Evolutionary conservation across 2,329 filamentous ascomycete species (phyloP).

Genomic region (Zasmidium angulare): DNA sequence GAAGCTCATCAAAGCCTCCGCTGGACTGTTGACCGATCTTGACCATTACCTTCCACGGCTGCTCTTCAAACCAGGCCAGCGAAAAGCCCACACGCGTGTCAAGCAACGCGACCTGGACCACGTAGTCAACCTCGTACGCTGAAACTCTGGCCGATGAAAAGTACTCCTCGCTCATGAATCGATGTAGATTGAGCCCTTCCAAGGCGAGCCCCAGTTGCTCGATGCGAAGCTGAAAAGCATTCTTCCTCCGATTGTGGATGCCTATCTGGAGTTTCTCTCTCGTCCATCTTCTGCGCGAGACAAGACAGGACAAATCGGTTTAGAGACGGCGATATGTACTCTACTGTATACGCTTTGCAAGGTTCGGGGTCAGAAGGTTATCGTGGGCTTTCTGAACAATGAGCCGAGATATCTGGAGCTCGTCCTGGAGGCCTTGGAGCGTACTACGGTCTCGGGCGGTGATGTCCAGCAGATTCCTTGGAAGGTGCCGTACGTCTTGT

Average conservation of each 20-base stretch:
- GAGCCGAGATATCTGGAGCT: constrained; percentile 83
- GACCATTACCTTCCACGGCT: constrained; percentile 46
- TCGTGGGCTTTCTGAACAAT: constrained; percentile 86
- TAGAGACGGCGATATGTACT: constrained; percentile 71
- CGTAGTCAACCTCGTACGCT: constrained; percentile 38
- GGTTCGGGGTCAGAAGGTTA: constrained; percentile 87
- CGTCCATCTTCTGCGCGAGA: neutral
- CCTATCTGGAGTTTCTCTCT: constrained; percentile 69
- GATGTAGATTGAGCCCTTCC: constrained; percentile 75
- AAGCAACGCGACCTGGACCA: constrained; percentile 41
- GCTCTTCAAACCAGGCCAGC: constrained; percentile 36
- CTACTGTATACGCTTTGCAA: constrained; percentile 92
- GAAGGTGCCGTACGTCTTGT: constrained; percentile 84
- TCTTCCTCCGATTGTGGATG: constrained; percentile 71
- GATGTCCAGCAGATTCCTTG: constrained; percentile 48
- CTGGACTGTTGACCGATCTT: constrained; percentile 33
- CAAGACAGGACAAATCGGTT: constrained; percentile 30
- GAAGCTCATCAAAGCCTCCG: constrained; percentile 45
- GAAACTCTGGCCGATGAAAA: neutral
- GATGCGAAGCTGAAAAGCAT: constrained; percentile 78
- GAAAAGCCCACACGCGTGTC: constrained; percentile 38
- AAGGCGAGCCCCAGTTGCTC: constrained; percentile 90
- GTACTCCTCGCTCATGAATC: constrained; percentile 19
- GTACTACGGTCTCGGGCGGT: constrained; percentile 42
- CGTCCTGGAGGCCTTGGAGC: constrained; percentile 73